Evolutionary conservation across 2,329 filamentous ascomycete species (phyloP), one percentile per base, ranked within the genome.

Genomic region (Trichoderma atroviride): DNA sequence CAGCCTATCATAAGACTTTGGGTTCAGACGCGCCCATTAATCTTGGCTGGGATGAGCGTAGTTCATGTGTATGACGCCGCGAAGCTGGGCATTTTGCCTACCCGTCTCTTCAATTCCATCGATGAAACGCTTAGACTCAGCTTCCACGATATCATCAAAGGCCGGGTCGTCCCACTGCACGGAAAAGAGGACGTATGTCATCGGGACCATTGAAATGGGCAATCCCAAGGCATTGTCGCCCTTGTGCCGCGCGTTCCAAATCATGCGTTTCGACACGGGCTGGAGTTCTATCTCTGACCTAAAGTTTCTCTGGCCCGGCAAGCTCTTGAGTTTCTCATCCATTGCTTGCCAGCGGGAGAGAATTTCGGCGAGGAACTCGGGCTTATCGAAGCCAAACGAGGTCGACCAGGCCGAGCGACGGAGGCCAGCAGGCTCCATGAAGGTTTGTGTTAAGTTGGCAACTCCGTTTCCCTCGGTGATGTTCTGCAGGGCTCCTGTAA

Each of bases 171-270:
- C 37, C 77, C 79, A 79, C 3, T 53, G 63, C 5, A 69, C 47
- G 6, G 71, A 56, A 10, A 79, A n/a, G 68, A 79, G 76, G n/a
- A 81, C 73, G 65, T 80, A 74, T 43, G 76, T 73, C 40, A 78
- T 24, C 2, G 79, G 75, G 6, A 80, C 77, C 11, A 79, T 78
- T 19, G 77, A 73, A 3, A 75, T 74, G 29, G 77, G 74, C 22
- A 84, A 71, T 0, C 81, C 82, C 6, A 84, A 72, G 1, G 81
- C 75, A 62, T 84, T 84, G 14, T 81, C 80, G 5, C 81, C 81
- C 19, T 78, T 79, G 50, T 75, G 74, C 57, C 75, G 70, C 75
- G 78, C 78, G 9, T 74, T 68, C 14, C 76, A 70, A 5, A 78
- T 69, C 29, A 81, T 74, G 50, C 78, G 76, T n/a, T 76, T 72